A percentile compares a stretch with the other conserved stretches of the same genome.
These are phyloP conservation scores for Clavispora vitiphila DNA, from an alignment of 805 yeast genomes.

Conservation along the genomic window DNA sequence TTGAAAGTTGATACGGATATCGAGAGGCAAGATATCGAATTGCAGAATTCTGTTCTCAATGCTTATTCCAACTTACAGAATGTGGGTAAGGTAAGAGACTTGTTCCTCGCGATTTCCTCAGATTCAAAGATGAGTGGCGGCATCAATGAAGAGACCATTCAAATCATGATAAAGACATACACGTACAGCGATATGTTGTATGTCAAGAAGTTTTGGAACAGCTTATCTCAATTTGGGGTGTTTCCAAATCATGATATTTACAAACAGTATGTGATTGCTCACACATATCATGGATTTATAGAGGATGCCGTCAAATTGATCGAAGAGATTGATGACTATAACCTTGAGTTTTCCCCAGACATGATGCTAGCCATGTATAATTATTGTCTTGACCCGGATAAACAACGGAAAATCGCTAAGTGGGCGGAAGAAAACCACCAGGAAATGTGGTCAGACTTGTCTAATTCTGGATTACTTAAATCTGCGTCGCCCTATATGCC, in stretches of 20 bases:
- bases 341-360: conserved; percentile 38
- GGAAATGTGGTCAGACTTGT: conserved; percentile 24
- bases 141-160: conserved; percentile 57
- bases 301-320: conserved; percentile 52
- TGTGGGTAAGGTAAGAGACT: conserved; percentile 49
- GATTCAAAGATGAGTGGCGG: conserved; percentile 45
- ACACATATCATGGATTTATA: conserved; percentile 60
- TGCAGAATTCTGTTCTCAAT: conserved; percentile 59
- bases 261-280: conserved; percentile 61
- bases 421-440: conserved; percentile 31
- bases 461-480: conserved; percentile 21
- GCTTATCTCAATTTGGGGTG: conserved; percentile 48
- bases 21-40: conserved; percentile 45
- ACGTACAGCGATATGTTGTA: conserved; percentile 51
- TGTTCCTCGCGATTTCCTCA: conserved; percentile 55
- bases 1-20: conserved; percentile 57
- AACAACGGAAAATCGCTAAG: conserved; percentile 24
- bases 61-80: conserved; percentile 60
- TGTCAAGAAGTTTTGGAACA: conserved; percentile 59
- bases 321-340: conserved; percentile 43
- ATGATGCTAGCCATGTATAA: conserved; percentile 45
- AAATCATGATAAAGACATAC: conserved; percentile 61
- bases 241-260: conserved; percentile 49
- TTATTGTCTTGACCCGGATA: conserved; percentile 29
- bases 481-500: conserved; percentile 27